phyloP scores from a whole-genome alignment of 2,329 filamentous ascomycete genomes.

The Aureobasidium sp. region DNA sequence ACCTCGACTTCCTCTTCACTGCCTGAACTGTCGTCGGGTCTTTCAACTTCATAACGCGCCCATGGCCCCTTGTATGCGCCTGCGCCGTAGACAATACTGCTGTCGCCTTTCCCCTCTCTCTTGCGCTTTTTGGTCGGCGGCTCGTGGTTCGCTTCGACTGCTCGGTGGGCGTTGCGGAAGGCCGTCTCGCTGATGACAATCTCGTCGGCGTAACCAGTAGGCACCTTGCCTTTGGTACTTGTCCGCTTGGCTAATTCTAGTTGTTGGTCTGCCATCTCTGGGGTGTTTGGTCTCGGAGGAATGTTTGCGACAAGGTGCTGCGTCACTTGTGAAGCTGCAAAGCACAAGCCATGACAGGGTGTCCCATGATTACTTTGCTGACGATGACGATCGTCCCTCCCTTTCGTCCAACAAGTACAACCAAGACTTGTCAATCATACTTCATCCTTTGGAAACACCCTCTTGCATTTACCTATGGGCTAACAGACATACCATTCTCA shows the following conservation, averaged over 20 bases:
- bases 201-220: conserved; percentile 79
- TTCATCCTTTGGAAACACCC: no score
- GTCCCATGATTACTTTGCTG: no score
- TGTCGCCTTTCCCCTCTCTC: conserved; percentile 76
- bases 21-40: conserved; percentile 59
- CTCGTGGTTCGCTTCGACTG: conserved; percentile 51
- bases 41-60: conserved; percentile 73
- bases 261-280: conserved; percentile 12
- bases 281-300: neutral
- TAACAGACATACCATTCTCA: no score
- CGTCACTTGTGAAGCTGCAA: neutral
- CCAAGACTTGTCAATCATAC: no score
- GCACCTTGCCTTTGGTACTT: conserved; percentile 36
- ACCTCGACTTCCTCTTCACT: conserved; percentile 61
- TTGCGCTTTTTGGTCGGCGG: conserved; percentile 62
- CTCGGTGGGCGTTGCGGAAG: conserved; percentile 80
- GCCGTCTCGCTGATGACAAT: conserved; percentile 83
- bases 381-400: no score
- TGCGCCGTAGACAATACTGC: conserved; percentile 74
- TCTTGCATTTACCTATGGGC: no score
- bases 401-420: no score
- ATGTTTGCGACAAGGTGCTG: neutral
- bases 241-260: conserved; percentile 16
- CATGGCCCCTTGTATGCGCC: conserved; percentile 89
- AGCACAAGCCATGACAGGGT: no score